Percentiles rank a stretch among this genome's conserved stretches.
phyloP scores from a whole-genome alignment of 1,284 basidiomycete genomes.

The Ceratobasidium sp. region DNA sequence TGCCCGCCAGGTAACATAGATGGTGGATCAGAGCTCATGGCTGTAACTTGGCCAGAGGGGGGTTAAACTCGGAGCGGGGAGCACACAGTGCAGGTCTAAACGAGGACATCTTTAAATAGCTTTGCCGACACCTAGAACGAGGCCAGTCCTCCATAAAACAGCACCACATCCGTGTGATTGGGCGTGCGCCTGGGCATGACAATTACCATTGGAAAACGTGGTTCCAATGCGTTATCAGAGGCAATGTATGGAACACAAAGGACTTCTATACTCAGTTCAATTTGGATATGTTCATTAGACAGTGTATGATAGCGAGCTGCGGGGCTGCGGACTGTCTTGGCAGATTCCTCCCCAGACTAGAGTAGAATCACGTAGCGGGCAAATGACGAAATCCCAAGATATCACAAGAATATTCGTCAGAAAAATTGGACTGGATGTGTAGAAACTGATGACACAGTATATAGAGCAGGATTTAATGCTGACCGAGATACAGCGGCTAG shows the following conservation, averaged over 20 bases:
- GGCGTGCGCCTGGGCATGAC: not conserved
- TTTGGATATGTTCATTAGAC: slow-evolving; percentile 15
- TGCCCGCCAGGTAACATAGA: slow-evolving; percentile 3
- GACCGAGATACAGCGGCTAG: not conserved
- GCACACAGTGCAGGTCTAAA: not conserved
- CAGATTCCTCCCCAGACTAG: not conserved
- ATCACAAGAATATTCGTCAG: not conserved
- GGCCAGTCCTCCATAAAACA: not conserved
- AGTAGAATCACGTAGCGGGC: not conserved
- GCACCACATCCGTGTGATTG: slow-evolving; percentile 5
- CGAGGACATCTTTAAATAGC: slow-evolving; percentile 16
- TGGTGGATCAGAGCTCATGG: slow-evolving; percentile 18
- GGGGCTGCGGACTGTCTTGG: slow-evolving; percentile 34
- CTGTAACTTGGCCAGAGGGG: too few species aligned
- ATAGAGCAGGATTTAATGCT: not conserved
- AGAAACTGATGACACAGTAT: not conserved
- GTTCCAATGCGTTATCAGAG: slow-evolving; percentile 6
- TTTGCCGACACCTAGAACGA: not conserved
- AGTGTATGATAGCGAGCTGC: slow-evolving; percentile 21
- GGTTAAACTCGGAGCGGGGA: not conserved
- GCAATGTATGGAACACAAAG: not conserved
- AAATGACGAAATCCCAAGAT: not conserved
- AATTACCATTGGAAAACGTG: not conserved
- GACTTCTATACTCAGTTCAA: not conserved
- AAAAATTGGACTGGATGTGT: slow-evolving; percentile 6